Evolutionary conservation across 371 early-diverging fungal genomes (phyloP).

Genomic region (Gilbertella persicaria): DNA sequence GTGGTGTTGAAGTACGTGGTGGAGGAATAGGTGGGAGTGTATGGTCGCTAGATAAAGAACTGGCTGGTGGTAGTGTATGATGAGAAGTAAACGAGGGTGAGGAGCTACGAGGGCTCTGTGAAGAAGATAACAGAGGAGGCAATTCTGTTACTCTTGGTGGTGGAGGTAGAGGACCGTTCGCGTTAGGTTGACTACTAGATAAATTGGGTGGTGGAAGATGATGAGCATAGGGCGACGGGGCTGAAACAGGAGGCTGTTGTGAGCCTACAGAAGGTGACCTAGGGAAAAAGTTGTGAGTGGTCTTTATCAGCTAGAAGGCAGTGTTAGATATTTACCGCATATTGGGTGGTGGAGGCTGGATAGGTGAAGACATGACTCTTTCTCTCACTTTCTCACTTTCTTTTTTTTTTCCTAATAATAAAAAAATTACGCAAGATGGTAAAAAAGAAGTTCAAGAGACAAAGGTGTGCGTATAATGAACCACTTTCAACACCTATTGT

Average conservation of each 20-base stretch:
- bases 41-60: constrained; percentile 18
- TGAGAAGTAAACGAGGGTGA: constrained; percentile 18
- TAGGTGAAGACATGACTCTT: constrained; percentile 25
- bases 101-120: constrained; percentile 10
- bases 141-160: constrained; percentile 21
- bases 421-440: not conserved
- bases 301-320: not conserved
- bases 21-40: constrained; percentile 19
- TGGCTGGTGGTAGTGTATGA: constrained; percentile 19
- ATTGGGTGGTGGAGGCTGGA: constrained; percentile 27
- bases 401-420: not conserved
- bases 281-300: not conserved
- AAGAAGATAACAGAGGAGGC: constrained; percentile 24
- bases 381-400: not conserved
- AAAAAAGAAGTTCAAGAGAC: not conserved
- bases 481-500: too few relatives aligned
- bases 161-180: constrained; percentile 5
- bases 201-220: constrained; percentile 27
- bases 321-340: constrained; percentile 22
- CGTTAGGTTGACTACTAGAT: not conserved
- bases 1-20: constrained; percentile 19
- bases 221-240: constrained; percentile 25
- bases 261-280: constrained; percentile 16
- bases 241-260: constrained; percentile 4
- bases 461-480: too few relatives aligned